Percentiles rank a stretch among this genome's conserved stretches.
phyloP scores from a whole-genome alignment of 768 basidiomycete genomes.

The Mycena amicta region DNA sequence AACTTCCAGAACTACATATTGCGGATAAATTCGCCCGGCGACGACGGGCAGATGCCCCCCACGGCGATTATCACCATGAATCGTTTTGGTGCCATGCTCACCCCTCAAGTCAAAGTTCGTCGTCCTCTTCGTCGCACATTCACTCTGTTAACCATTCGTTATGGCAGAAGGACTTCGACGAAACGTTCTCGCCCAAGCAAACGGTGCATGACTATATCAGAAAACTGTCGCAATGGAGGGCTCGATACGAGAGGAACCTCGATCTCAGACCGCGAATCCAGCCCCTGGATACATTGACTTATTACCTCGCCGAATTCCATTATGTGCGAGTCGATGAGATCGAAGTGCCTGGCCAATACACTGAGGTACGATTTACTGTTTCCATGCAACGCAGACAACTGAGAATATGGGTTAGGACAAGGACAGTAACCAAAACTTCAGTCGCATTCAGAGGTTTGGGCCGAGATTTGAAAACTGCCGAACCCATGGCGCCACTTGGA shows the following conservation, averaged over 20 bases:
- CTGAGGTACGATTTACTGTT: slow-evolving; percentile 71
- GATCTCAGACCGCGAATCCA: slow-evolving; percentile 84
- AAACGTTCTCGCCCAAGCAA: slow-evolving; percentile 84
- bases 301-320: slow-evolving; percentile 97
- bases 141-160: slow-evolving; percentile 7
- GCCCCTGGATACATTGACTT: slow-evolving; percentile 82
- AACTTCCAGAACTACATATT: slow-evolving; percentile 74
- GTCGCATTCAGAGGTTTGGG: slow-evolving; percentile 87
- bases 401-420: slow-evolving; percentile 74
- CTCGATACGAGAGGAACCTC: slow-evolving; percentile 82
- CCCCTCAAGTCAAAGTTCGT: slow-evolving; percentile 59
- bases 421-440: slow-evolving; percentile 89
- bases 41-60: slow-evolving; percentile 63
- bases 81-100: slow-evolving; percentile 64
- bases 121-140: not conserved
- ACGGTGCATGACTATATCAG: slow-evolving; percentile 86
- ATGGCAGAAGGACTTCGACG: slow-evolving; percentile 90
- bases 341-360: slow-evolving; percentile 98
- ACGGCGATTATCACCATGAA: slow-evolving; percentile 57
- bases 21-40: slow-evolving; percentile 66
- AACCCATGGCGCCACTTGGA: slow-evolving; percentile 83
- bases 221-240: slow-evolving; percentile 90
- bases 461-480: slow-evolving; percentile 90
- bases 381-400: slow-evolving; percentile 8
- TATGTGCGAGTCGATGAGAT: slow-evolving; percentile 97